Percentiles rank a stretch among this genome's conserved stretches.
Conservation (phyloP, 2,329 filamentous ascomycete genomes). For the Tolypocladium nubicola region DNA sequence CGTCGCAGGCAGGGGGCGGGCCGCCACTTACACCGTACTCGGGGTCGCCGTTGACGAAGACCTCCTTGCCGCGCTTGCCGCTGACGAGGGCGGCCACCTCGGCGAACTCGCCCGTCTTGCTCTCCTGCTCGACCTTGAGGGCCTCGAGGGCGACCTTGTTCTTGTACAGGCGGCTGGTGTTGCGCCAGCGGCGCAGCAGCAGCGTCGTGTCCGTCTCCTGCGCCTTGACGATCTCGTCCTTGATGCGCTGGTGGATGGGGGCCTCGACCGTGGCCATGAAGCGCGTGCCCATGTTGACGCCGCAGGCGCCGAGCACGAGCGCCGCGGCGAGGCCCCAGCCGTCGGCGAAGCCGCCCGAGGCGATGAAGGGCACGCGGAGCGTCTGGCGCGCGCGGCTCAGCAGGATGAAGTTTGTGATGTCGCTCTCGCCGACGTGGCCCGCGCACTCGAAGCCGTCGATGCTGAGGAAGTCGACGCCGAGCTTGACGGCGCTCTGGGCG, state of each 20-base stretch:
- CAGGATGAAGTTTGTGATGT: conserved; percentile 85
- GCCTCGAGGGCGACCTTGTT: conserved; percentile 82
- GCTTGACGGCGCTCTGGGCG: conserved; percentile 80
- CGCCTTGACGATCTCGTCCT: conserved; percentile 80
- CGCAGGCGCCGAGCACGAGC: conserved; percentile 78
- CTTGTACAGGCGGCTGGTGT: conserved; percentile 78
- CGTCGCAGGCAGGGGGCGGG: background rate
- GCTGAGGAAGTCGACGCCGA: conserved; percentile 91
- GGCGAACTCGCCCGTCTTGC: conserved; percentile 74
- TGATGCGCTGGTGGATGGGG: conserved; percentile 87
- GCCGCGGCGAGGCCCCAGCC: conserved; percentile 88
- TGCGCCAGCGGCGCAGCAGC: conserved; percentile 82
- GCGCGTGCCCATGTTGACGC: conserved; percentile 96
- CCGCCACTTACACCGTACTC: conserved; percentile 67
- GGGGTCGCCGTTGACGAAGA: conserved; percentile 84
- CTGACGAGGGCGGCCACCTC: conserved; percentile 82
- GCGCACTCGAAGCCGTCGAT: conserved; percentile 99
- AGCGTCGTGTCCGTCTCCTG: conserved; percentile 87
- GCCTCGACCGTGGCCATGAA: conserved; percentile 96
- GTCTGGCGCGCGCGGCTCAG: conserved; percentile 76
- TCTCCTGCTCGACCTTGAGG: conserved; percentile 73
- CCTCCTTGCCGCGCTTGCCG: conserved; percentile 81
- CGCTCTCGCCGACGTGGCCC: conserved; percentile 75
- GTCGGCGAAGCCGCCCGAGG: conserved; percentile 90
- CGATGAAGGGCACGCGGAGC: conserved; percentile 83